Percentiles rank a stretch among this genome's conserved stretches.
Evolutionary conservation across 1,284 basidiomycete genomes (phyloP).

Genomic region (Mycena citricolor): DNA sequence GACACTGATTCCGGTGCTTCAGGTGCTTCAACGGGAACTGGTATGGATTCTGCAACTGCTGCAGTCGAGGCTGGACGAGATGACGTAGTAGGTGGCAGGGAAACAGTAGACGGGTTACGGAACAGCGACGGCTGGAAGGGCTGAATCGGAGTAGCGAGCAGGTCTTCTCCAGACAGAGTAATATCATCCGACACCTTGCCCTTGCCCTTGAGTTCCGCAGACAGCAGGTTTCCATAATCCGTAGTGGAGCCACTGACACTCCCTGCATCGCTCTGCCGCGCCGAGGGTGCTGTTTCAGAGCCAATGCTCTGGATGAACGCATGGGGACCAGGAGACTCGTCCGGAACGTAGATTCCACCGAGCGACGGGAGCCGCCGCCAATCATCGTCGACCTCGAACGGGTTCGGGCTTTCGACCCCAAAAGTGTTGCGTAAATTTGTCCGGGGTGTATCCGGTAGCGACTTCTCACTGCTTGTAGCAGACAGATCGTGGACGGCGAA

Average conservation of each 20-base stretch:
- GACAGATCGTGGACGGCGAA: slow-evolving; percentile 64
- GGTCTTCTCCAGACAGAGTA: too few species aligned
- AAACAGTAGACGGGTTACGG: too few species aligned
- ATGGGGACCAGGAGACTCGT: slow-evolving; percentile 44
- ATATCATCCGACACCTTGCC: too few species aligned
- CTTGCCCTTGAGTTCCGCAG: slow-evolving; percentile 52
- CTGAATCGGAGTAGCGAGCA: too few species aligned
- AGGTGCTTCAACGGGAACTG: too few species aligned
- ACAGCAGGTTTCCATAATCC: slow-evolving; percentile 25
- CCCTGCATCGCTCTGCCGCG: slow-evolving; percentile 17
- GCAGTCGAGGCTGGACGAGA: too few species aligned
- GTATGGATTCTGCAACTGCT: too few species aligned
- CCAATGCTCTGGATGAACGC: slow-evolving; percentile 64
- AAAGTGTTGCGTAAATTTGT: slow-evolving; percentile 55
- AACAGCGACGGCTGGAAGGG: too few species aligned
- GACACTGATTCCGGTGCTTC: too few species aligned
- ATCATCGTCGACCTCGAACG: slow-evolving; percentile 60
- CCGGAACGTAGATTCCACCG: slow-evolving; percentile 35
- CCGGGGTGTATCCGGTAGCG: slow-evolving; percentile 39
- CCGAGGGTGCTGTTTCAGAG: slow-evolving; percentile 37
- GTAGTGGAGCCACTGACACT: slow-evolving; percentile 29
- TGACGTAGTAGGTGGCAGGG: too few species aligned
- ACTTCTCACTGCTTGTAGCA: slow-evolving; percentile 34
- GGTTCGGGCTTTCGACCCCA: slow-evolving; percentile 28
- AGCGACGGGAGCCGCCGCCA: slow-evolving; percentile 54